Percentiles rank a stretch among this genome's conserved stretches.
phyloP scores from a whole-genome alignment of 2,329 filamentous ascomycete genomes.

The Aspergillus ruber region DNA sequence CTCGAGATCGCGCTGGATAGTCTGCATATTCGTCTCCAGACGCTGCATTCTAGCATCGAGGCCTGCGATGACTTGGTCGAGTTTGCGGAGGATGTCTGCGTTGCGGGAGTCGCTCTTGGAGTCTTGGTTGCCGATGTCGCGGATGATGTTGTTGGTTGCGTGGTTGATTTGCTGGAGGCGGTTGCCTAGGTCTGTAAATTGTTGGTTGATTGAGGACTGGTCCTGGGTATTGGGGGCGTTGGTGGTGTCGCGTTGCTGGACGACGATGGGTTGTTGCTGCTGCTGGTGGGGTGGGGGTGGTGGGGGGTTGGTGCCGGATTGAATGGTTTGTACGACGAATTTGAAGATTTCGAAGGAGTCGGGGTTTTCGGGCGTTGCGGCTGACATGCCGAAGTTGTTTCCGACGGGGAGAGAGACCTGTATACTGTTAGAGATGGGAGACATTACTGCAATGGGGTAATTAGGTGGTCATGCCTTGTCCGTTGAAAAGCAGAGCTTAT shows the following conservation, averaged over 20 bases:
- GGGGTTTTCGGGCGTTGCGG: slow-evolving; percentile 80
- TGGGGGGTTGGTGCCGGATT: slow-evolving; percentile 9
- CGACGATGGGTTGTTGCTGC: slow-evolving; percentile 17
- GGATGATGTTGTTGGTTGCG: slow-evolving; percentile 51
- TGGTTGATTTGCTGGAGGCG: slow-evolving; percentile 61
- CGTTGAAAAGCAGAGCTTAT: slow-evolving; percentile 74
- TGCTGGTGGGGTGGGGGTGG: not conserved
- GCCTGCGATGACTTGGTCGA: slow-evolving; percentile 29
- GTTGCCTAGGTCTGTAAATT: slow-evolving; percentile 80
- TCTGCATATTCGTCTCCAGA: slow-evolving; percentile 47
- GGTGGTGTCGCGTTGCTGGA: slow-evolving; percentile 16
- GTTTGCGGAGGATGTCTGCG: slow-evolving; percentile 43
- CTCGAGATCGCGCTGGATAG: slow-evolving; percentile 49
- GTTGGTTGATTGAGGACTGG: slow-evolving; percentile 44
- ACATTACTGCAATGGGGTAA: not conserved
- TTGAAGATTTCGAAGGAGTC: slow-evolving; percentile 95
- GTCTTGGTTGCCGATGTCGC: slow-evolving; percentile 49
- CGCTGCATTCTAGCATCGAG: slow-evolving; percentile 46
- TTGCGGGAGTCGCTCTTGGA: slow-evolving; percentile 46
- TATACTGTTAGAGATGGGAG: slow-evolving; percentile 1
- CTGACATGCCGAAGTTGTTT: slow-evolving; percentile 81
- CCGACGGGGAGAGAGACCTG: slow-evolving; percentile 69
- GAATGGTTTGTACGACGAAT: slow-evolving; percentile 60
- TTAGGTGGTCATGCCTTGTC: slow-evolving; percentile 45
- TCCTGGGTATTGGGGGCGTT: slow-evolving; percentile 35